Percentiles rank a stretch among this genome's conserved stretches.
These are phyloP conservation scores for Ogataea chonburiensis DNA, from an alignment of 805 yeast species.

Conservation along the genomic window DNA sequence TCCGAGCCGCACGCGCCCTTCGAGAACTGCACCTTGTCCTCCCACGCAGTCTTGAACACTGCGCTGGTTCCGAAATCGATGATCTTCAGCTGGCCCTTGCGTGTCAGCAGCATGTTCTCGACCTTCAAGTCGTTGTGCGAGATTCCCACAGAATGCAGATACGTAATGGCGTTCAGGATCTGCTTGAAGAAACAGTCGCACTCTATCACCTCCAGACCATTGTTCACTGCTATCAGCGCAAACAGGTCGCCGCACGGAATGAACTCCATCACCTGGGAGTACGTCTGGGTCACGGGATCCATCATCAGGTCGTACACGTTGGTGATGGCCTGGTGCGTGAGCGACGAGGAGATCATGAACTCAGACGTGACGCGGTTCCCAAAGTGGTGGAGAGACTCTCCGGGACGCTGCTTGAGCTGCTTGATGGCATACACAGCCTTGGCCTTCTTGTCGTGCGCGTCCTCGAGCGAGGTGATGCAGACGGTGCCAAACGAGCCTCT, in stretches of 20 bases:
- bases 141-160: conserved; percentile 88
- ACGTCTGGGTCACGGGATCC: conserved; percentile 64
- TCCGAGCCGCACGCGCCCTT: conserved; percentile 84
- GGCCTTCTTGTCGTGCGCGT: conserved; percentile 38
- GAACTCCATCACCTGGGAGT: conserved; percentile 92
- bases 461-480: conserved; percentile 41
- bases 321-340: conserved; percentile 73
- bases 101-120: conserved; percentile 74
- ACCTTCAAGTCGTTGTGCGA: conserved; percentile 93
- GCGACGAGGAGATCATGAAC: conserved; percentile 79
- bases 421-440: conserved; percentile 68
- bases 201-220: conserved; percentile 59
- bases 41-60: conserved; percentile 91
- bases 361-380: conserved; percentile 81
- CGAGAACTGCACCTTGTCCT: conserved; percentile 62
- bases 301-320: conserved; percentile 79
- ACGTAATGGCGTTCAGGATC: conserved; percentile 73
- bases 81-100: conserved; percentile 63
- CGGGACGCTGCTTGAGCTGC: conserved; percentile 62
- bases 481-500: conserved; percentile 50
- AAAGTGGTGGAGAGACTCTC: conserved; percentile 57
- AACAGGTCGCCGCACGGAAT: conserved; percentile 86
- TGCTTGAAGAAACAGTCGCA: conserved; percentile 91
- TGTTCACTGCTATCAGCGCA: conserved; percentile 51
- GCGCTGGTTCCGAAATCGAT: conserved; percentile 91